Evolutionary conservation across 805 yeast genomes (phyloP).

Genomic region (Candida easanensis): DNA sequence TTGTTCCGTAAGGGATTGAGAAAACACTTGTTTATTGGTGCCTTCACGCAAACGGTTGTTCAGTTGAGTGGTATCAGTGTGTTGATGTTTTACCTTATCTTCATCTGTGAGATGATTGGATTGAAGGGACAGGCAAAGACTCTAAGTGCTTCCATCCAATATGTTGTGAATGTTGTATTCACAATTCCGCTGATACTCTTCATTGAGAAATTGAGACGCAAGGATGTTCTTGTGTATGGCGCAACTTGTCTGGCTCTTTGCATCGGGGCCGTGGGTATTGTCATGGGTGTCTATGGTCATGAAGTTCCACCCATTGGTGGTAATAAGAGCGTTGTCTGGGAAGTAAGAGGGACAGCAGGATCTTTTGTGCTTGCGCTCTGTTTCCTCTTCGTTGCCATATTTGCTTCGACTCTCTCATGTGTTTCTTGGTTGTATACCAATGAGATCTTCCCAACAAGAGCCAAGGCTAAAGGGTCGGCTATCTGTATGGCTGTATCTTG

Average conservation of each 20-base stretch:
- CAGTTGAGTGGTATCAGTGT: conserved; percentile 45
- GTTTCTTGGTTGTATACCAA: conserved; percentile 49
- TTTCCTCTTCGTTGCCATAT: conserved; percentile 43
- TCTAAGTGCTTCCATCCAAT: conserved; percentile 37
- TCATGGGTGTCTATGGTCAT: conserved; percentile 37
- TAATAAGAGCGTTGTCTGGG: conserved; percentile 35
- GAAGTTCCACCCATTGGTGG: conserved; percentile 30
- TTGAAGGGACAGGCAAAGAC: conserved; percentile 33
- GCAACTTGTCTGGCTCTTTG: conserved; percentile 34
- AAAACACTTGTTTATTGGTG: conserved; percentile 37
- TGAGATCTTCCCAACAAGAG: conserved; percentile 44
- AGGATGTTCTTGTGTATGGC: conserved; percentile 46
- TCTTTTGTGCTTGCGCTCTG: conserved; percentile 42
- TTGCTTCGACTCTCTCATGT: conserved; percentile 44
- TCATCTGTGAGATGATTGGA: conserved; percentile 48
- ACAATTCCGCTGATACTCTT: conserved; percentile 42
- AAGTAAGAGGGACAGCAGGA: conserved; percentile 37
- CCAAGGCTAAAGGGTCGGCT: conserved; percentile 46
- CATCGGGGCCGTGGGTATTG: conserved; percentile 33
- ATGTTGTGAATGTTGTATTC: conserved; percentile 39
- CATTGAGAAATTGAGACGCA: conserved; percentile 44
- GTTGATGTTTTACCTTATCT: conserved; percentile 42
- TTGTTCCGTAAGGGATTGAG: conserved; percentile 34
- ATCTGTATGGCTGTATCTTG: conserved; percentile 46
- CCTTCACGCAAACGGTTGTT: conserved; percentile 37